These are phyloP conservation scores for Solanum ossicruentum DNA, from an alignment of 257 asterid species.

Conservation along the genomic window DNA sequence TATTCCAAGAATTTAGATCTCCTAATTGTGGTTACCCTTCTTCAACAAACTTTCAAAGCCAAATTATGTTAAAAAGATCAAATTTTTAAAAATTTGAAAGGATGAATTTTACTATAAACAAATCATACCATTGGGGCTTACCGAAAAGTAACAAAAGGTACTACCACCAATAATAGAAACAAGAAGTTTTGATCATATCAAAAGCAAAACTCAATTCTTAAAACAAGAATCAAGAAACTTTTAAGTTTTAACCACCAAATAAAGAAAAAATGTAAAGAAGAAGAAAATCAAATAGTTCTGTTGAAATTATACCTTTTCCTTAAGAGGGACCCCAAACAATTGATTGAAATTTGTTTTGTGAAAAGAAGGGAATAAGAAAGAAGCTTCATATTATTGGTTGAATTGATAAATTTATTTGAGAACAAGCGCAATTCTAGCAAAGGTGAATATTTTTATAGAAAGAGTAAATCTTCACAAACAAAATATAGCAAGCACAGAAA, in stretches of 20 bases:
- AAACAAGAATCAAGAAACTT: background rate
- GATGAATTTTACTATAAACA: background rate
- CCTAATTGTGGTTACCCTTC: background rate
- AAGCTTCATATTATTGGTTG: background rate
- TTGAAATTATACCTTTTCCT: background rate
- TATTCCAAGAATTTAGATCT: background rate
- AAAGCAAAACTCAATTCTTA: background rate
- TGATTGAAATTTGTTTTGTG: background rate
- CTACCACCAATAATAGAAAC: background rate
- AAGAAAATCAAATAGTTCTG: background rate
- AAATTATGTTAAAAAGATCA: background rate
- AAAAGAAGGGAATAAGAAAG: background rate
- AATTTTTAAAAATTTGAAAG: background rate
- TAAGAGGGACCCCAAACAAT: background rate
- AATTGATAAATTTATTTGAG: background rate
- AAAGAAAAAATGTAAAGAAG: background rate
- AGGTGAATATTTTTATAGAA: background rate
- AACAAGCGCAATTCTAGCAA: background rate
- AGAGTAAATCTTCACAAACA: background rate
- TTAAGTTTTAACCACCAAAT: background rate
- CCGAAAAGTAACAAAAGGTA: background rate
- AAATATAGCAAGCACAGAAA: background rate
- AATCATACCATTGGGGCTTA: background rate
- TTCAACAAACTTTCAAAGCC: background rate
- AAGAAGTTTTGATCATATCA: background rate